A percentile compares a stretch with the other conserved stretches of the same genome.
Evolutionary conservation across 1,284 basidiomycete species (phyloP).

Genomic region (Microbotryum violaceum): DNA sequence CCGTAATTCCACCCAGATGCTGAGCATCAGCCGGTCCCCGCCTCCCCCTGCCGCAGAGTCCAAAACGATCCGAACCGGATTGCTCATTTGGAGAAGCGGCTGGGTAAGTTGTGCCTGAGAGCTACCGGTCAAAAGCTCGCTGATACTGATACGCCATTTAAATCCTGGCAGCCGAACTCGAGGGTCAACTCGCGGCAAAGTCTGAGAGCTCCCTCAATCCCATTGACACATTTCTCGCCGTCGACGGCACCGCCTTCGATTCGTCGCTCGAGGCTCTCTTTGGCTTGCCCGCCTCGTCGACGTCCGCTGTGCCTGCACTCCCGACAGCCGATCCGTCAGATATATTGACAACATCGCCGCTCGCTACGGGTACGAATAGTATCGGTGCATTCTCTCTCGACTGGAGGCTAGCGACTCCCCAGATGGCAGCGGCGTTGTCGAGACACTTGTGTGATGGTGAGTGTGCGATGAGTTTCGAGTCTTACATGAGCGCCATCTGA

Average conservation of each 20-base stretch:
- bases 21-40: background rate
- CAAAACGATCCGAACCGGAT: background rate
- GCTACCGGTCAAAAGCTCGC: background rate
- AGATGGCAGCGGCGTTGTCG: slow-evolving; percentile 11
- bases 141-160: no score
- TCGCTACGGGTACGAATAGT: background rate
- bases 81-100: slow-evolving; percentile 1
- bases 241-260: background rate
- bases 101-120: background rate
- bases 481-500: background rate
- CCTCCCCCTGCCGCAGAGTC: background rate
- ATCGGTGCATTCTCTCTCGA: slow-evolving; percentile 7
- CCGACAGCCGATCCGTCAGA: background rate
- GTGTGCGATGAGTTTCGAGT: no score
- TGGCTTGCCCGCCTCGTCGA: background rate
- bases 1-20: background rate
- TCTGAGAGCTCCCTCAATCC: background rate
- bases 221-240: background rate
- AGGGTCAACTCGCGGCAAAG: background rate
- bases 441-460: slow-evolving; percentile 14
- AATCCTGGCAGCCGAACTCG: slow-evolving; percentile 3
- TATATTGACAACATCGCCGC: background rate
- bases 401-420: slow-evolving; percentile 18
- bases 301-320: background rate
- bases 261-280: background rate